phyloP scores from a whole-genome alignment of 2,329 filamentous ascomycete genomes.

The Corinectria fuckeliana region DNA sequence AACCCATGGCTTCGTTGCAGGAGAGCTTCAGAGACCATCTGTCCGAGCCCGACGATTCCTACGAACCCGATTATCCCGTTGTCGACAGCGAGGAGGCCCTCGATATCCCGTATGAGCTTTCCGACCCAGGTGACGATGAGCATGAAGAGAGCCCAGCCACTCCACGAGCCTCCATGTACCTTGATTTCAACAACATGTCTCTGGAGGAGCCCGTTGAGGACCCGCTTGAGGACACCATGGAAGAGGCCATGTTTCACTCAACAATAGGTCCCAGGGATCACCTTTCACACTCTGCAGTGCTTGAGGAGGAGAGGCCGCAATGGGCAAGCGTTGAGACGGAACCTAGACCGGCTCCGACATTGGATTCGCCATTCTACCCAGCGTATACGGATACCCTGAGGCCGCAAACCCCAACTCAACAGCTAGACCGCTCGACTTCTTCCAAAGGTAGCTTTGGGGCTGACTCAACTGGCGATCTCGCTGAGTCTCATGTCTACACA shows the following conservation, averaged over 20 bases:
- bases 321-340: conserved; percentile 32
- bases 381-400: conserved; percentile 5
- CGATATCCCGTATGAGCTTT: conserved; percentile 61
- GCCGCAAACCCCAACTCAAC: conserved; percentile 12
- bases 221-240: conserved; percentile 23
- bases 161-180: conserved; percentile 59
- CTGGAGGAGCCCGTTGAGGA: conserved; percentile 38
- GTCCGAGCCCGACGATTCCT: conserved; percentile 25
- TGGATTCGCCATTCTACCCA: conserved; percentile 32
- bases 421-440: conserved; percentile 20
- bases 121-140: conserved; percentile 45
- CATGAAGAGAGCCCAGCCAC: conserved; percentile 53
- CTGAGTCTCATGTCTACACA: conserved; percentile 73
- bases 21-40: conserved; percentile 36
- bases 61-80: conserved; percentile 39
- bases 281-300: conserved; percentile 24
- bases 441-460: conserved; percentile 22
- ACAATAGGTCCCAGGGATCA: conserved; percentile 24
- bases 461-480: conserved; percentile 55
- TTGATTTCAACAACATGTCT: conserved; percentile 41
- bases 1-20: conserved; percentile 34
- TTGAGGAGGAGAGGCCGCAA: conserved; percentile 26
- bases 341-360: conserved; percentile 25
- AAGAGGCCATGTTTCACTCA: conserved; percentile 42
- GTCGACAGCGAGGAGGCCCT: conserved; percentile 63